These are phyloP conservation scores for Phytophthora sp. DNA, from an alignment of 352 stramenopile species.

Conservation along the genomic window DNA sequence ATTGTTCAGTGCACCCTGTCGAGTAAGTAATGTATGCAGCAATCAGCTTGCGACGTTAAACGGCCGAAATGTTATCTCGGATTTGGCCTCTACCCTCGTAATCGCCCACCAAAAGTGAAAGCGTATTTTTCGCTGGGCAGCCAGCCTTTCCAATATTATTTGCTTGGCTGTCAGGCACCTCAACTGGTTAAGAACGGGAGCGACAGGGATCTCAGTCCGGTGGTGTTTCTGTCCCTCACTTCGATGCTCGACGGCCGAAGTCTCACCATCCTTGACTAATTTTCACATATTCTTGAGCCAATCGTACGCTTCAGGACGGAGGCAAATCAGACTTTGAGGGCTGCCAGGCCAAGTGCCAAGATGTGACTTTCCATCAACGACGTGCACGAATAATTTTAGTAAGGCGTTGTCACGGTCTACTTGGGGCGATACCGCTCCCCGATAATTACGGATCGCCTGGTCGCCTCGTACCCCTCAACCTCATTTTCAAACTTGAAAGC, in stretches of 20 bases:
- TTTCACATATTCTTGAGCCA: too few species aligned
- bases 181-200: not conserved
- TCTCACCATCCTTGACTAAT: too few species aligned
- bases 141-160: slow-evolving; percentile 1
- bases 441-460: not conserved
- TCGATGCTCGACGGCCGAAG: slow-evolving; percentile 4
- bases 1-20: not conserved
- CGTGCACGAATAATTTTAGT: too few species aligned
- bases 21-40: not conserved
- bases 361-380: too few species aligned
- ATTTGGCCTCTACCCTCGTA: too few species aligned
- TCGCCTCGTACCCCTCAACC: not conserved
- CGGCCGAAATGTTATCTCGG: slow-evolving; percentile 11
- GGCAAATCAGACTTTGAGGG: too few species aligned
- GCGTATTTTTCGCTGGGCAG: not conserved
- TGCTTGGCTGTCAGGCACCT: too few species aligned
- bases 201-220: not conserved
- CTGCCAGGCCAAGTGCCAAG: too few species aligned
- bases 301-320: too few species aligned
- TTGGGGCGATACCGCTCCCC: not conserved
- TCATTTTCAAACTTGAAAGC: slow-evolving; percentile 40
- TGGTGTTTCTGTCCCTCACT: slow-evolving; percentile 3
- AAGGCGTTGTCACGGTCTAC: not conserved
- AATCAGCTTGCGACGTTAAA: not conserved
- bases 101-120: slow-evolving; percentile 19